phyloP scores from a whole-genome alignment of 257 asterid species.

The Plantago elongata region DNA sequence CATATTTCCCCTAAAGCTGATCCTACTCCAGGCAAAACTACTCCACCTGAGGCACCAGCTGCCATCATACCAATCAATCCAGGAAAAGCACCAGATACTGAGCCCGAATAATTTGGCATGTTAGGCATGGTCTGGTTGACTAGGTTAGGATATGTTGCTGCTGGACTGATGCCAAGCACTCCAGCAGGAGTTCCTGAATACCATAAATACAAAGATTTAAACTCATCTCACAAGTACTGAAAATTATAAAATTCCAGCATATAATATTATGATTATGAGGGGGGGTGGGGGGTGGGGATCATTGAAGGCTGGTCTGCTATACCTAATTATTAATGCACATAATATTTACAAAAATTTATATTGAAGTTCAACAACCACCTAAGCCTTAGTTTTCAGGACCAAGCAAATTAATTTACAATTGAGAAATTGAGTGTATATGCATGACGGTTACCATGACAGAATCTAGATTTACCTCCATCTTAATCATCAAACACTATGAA shows the following conservation, averaged over 20 bases:
- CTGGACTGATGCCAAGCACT: conserved; percentile 72
- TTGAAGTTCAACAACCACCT: no score
- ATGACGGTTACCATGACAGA: no score
- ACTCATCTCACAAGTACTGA: conserved; percentile 8
- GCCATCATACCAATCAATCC: conserved; percentile 98
- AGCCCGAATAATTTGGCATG: conserved; percentile 95
- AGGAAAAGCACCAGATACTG: conserved; percentile 88
- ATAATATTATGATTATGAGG: neutral
- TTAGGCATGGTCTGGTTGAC: conserved; percentile 98
- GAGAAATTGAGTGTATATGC: no score
- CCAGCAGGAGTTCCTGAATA: conserved; percentile 71
- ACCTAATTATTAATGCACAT: no score
- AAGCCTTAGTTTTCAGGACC: no score
- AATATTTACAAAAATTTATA: no score
- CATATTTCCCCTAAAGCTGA: conserved; percentile 89
- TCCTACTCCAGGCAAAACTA: conserved; percentile 89
- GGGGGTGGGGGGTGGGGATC: no score
- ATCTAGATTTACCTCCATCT: no score
- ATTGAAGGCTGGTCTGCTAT: no score
- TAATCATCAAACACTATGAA: no score
- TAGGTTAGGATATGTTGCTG: conserved; percentile 64
- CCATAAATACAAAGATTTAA: conserved; percentile 17
- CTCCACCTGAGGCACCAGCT: conserved; percentile 95
- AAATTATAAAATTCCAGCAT: neutral
- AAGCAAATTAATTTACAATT: no score